Evolutionary conservation across 2,329 filamentous ascomycete species (phyloP).

Genomic region (Aspergillus sp.): DNA sequence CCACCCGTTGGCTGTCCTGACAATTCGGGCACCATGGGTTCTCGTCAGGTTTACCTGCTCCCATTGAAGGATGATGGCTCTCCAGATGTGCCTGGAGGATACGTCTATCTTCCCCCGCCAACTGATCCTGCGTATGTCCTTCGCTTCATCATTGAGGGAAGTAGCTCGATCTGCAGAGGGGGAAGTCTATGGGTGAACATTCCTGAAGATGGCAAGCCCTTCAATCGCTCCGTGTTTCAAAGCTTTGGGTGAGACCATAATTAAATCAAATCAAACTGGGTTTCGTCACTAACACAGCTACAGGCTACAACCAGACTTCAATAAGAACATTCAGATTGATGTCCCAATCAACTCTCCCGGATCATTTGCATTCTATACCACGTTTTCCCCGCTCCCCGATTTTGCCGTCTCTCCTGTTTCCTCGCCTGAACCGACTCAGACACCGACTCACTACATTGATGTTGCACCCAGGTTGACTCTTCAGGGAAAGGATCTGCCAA

Average conservation of each 20-base stretch:
- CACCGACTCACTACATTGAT: constrained; percentile 85
- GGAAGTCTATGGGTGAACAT: constrained; percentile 97
- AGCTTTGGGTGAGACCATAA: constrained; percentile 72
- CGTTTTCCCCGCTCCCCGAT: constrained; percentile 79
- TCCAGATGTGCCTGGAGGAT: constrained; percentile 80
- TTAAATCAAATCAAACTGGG: not conserved
- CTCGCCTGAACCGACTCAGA: constrained; percentile 57
- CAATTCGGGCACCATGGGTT: constrained; percentile 4
- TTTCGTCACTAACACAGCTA: constrained; percentile 14
- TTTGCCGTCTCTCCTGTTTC: constrained; percentile 58
- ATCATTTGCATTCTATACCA: constrained; percentile 91
- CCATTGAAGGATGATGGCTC: constrained; percentile 90
- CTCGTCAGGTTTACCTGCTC: constrained; percentile 69
- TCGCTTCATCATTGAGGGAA: constrained; percentile 88
- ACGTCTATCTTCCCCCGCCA: constrained; percentile 84
- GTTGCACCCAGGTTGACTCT: constrained; percentile 77
- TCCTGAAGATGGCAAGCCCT: constrained; percentile 68
- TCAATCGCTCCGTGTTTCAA: constrained; percentile 73
- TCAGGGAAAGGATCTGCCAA: constrained; percentile 67
- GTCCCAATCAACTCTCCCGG: constrained; percentile 78
- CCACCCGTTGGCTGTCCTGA: not conserved
- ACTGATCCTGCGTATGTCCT: constrained; percentile 68
- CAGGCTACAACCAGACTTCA: constrained; percentile 84
- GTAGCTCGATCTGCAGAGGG: constrained; percentile 89
- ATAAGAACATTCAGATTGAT: constrained; percentile 83